phyloP scores from a whole-genome alignment of 306 rosid species.

The Datisca glomerata region DNA sequence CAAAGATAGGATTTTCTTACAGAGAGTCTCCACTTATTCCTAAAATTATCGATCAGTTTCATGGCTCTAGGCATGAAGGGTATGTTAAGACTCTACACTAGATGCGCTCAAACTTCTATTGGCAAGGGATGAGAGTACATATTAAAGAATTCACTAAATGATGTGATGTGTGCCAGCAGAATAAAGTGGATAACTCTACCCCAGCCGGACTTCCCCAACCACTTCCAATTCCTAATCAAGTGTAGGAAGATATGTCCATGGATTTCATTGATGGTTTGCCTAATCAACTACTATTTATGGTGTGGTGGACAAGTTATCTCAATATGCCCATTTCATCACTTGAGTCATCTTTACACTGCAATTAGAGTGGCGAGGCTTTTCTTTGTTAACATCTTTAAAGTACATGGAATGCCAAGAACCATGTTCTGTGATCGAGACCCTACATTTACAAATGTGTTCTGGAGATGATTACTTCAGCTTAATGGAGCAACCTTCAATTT shows the following conservation, averaged over 20 bases:
- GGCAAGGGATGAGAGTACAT: background rate
- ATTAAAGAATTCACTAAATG: background rate
- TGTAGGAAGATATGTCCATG: slow-evolving; percentile 1
- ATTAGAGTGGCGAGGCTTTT: background rate
- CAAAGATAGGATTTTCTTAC: no score
- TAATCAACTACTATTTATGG: background rate
- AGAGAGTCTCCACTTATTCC: no score
- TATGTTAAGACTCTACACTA: background rate
- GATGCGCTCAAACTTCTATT: background rate
- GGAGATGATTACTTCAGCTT: background rate
- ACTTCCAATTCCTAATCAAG: background rate
- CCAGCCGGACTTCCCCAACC: background rate
- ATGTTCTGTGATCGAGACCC: background rate
- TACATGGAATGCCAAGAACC: background rate
- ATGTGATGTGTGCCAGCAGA: background rate
- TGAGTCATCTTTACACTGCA: background rate
- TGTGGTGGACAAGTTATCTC: background rate
- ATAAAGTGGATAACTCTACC: background rate
- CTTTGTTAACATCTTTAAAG: background rate
- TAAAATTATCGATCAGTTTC: no score
- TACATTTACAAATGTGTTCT: background rate
- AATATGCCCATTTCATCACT: slow-evolving; percentile 3
- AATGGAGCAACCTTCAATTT: background rate
- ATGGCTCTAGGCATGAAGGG: background rate
- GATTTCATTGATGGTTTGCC: slow-evolving; percentile 1